Conservation (phyloP, 768 basidiomycete species). For the Polyporus arcularius region DNA sequence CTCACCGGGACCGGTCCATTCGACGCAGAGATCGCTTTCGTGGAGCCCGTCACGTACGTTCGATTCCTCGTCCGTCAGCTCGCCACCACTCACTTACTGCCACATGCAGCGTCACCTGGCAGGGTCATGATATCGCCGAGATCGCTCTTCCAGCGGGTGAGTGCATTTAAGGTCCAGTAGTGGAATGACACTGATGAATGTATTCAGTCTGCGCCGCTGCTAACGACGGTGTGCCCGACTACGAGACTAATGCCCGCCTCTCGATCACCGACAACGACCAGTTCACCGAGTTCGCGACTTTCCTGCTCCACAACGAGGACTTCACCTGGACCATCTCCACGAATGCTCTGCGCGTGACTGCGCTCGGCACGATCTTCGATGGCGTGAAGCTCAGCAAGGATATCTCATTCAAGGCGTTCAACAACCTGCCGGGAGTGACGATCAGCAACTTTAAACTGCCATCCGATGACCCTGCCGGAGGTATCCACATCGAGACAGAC, state of each 20-base stretch:
- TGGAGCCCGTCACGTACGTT: constrained; percentile 58
- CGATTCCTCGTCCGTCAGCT: neutral
- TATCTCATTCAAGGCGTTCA: constrained; percentile 68
- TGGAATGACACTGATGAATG: neutral
- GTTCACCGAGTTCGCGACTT: constrained; percentile 70
- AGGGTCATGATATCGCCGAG: constrained; percentile 61
- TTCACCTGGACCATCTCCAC: constrained; percentile 77
- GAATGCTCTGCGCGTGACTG: constrained; percentile 57
- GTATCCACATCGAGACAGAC: constrained; percentile 71
- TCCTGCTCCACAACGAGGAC: constrained; percentile 59
- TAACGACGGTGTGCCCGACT: constrained; percentile 65
- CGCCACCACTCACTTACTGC: neutral
- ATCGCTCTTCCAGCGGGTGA: constrained; percentile 62
- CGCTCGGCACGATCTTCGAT: constrained; percentile 71
- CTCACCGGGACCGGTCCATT: constrained; percentile 66
- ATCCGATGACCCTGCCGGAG: constrained; percentile 65
- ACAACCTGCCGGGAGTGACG: constrained; percentile 67
- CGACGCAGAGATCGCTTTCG: constrained; percentile 68
- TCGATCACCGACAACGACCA: constrained; percentile 53
- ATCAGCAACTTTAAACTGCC: constrained; percentile 74
- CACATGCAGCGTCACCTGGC: constrained; percentile 54
- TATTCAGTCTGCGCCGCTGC: constrained; percentile 64
- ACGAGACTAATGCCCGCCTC: constrained; percentile 50
- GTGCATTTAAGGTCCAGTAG: constrained; percentile 9
- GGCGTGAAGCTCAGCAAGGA: constrained; percentile 61